A percentile compares a stretch with the other conserved stretches of the same genome.
Evolutionary conservation across 164 flowering plant genomes (phyloP).

Genomic region (Berberis thunbergii): DNA sequence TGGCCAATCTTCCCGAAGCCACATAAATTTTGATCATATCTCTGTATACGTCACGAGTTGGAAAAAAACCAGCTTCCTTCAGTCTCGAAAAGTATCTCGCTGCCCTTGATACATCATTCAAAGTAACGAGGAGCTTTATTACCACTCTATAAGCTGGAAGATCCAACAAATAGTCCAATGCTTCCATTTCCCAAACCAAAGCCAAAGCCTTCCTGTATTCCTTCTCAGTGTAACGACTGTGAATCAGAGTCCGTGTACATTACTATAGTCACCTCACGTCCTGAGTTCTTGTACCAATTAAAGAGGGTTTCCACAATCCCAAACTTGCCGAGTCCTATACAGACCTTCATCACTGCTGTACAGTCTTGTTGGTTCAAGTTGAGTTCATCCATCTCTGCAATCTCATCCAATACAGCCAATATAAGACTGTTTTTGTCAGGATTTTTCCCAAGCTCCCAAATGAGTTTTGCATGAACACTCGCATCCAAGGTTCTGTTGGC

Average conservation of each 20-base stretch:
- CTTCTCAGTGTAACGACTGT: slow-evolving; percentile 49
- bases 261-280: slow-evolving; percentile 48
- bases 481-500: slow-evolving; percentile 49
- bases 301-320: slow-evolving; percentile 63
- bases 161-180: slow-evolving; percentile 49
- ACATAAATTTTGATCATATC: slow-evolving; percentile 47
- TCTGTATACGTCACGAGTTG: slow-evolving; percentile 67
- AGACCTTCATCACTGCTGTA: slow-evolving; percentile 74
- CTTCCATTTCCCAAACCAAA: slow-evolving; percentile 90
- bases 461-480: slow-evolving; percentile 65
- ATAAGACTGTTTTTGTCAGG: slow-evolving; percentile 57
- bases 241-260: slow-evolving; percentile 83
- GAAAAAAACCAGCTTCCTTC: slow-evolving; percentile 74
- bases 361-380: slow-evolving; percentile 66
- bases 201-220: slow-evolving; percentile 67
- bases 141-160: slow-evolving; percentile 84
- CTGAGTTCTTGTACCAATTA: slow-evolving; percentile 61
- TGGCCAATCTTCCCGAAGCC: slow-evolving; percentile 59
- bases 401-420: slow-evolving; percentile 50
- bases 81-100: slow-evolving; percentile 62
- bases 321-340: slow-evolving; percentile 52
- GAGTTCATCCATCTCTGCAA: slow-evolving; percentile 67
- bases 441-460: slow-evolving; percentile 62
- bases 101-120: slow-evolving; percentile 66
- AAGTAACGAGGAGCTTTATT: slow-evolving; percentile 59